Percentiles rank a stretch among this genome's conserved stretches.
phyloP scores from a whole-genome alignment of 2,329 filamentous ascomycete genomes.

The Sclerotinia sclerotiorum region DNA sequence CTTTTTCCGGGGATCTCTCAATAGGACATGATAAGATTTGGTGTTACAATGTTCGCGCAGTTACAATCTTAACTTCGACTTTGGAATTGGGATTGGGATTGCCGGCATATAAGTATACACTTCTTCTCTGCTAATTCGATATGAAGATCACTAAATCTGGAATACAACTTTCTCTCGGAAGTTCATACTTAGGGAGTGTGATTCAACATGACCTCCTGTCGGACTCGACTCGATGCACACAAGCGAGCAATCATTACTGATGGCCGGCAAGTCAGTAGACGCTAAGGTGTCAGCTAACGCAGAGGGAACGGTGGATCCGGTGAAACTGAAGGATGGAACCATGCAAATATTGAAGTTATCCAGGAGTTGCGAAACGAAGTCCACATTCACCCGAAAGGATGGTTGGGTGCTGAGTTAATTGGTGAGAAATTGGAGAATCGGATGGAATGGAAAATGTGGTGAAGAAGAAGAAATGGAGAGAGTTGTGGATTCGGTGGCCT shows the following conservation, averaged over 20 bases:
- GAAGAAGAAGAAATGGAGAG: background rate
- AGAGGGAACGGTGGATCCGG: background rate
- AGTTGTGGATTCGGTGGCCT: background rate
- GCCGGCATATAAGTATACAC: constrained; percentile 18
- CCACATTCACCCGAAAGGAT: background rate
- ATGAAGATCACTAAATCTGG: constrained; percentile 1
- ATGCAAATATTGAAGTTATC: background rate
- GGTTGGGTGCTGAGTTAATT: background rate
- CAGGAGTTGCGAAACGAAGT: background rate
- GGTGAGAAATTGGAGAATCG: background rate
- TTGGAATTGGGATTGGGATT: background rate
- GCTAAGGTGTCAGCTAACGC: constrained; percentile 1
- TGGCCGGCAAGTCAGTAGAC: background rate
- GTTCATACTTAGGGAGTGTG: background rate
- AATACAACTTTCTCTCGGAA: background rate
- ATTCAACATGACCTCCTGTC: constrained; percentile 8
- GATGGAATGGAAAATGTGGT: background rate
- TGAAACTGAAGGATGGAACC: constrained; percentile 1
- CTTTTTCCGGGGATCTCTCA: constrained; percentile 10
- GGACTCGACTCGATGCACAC: background rate
- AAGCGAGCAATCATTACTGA: background rate
- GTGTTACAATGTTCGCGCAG: constrained; percentile 13
- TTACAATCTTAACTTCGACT: background rate
- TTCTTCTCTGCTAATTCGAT: constrained; percentile 14
- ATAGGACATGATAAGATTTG: constrained; percentile 27